phyloP scores from a whole-genome alignment of 2,329 filamentous ascomycete species.

The Colletotrichum lini region DNA sequence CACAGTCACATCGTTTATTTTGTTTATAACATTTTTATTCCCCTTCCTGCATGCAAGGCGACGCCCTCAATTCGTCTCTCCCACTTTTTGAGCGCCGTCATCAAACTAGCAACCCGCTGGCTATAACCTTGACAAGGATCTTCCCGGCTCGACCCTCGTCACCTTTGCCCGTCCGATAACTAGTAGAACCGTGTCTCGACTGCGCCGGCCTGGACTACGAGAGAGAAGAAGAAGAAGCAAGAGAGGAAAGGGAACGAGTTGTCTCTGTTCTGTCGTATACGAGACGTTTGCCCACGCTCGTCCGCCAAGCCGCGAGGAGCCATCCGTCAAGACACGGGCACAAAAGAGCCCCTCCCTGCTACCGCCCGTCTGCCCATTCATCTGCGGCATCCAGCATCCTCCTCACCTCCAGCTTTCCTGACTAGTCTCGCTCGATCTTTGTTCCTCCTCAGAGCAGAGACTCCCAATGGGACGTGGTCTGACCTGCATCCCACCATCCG shows the following conservation, averaged over 20 bases:
- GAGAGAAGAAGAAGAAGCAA: slow-evolving; percentile 14
- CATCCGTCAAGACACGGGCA: slow-evolving; percentile 18
- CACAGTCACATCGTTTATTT: not conserved
- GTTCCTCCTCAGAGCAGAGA: not conserved
- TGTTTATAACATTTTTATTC: too few relatives aligned
- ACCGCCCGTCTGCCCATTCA: slow-evolving; percentile 18
- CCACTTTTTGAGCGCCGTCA: slow-evolving; percentile 29
- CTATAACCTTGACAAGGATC: slow-evolving; percentile 23
- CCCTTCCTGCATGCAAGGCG: slow-evolving; percentile 26
- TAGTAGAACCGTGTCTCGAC: slow-evolving; percentile 31
- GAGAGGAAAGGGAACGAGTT: slow-evolving; percentile 20
- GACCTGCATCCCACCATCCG: slow-evolving; percentile 23
- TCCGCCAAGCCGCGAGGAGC: slow-evolving; percentile 26
- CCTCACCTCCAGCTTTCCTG: slow-evolving; percentile 2
- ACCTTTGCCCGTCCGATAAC: slow-evolving; percentile 25
- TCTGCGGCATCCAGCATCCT: slow-evolving; percentile 18
- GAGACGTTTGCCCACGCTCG: slow-evolving; percentile 26
- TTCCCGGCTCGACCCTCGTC: slow-evolving; percentile 25
- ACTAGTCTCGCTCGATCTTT: slow-evolving; percentile 13
- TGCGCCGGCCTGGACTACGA: slow-evolving; percentile 20
- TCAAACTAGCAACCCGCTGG: slow-evolving; percentile 21
- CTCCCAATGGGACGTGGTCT: slow-evolving; percentile 34
- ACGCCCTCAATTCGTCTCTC: slow-evolving; percentile 27
- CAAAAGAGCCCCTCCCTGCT: slow-evolving; percentile 30
- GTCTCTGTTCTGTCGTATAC: slow-evolving; percentile 27